Evolutionary conservation across 805 yeast genomes (phyloP).

Genomic region (Kazachstania martiniae): DNA sequence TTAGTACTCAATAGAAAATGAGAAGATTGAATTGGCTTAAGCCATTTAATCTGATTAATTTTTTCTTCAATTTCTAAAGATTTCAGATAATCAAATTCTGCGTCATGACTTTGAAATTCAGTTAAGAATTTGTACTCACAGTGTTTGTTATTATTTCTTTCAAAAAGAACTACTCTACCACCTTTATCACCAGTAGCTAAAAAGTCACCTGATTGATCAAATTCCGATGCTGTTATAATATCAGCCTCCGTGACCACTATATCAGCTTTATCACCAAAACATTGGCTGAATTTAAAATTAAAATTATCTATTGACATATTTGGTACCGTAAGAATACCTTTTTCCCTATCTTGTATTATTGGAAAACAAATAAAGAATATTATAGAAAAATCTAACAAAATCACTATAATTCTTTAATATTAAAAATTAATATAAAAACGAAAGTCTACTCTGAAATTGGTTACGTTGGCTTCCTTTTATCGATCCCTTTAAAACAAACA

Average conservation of each 20-base stretch:
- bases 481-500: too few relatives aligned
- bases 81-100: constrained; percentile 94
- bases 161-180: constrained; percentile 93
- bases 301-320: constrained; percentile 27
- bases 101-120: constrained; percentile 96
- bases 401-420: too few relatives aligned
- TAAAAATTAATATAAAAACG: neutral
- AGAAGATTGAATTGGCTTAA: constrained; percentile 74
- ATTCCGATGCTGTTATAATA: constrained; percentile 92
- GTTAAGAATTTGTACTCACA: constrained; percentile 95
- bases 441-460: neutral
- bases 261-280: constrained; percentile 98
- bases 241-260: constrained; percentile 96
- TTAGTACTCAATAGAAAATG: constrained; percentile 84
- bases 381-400: too few relatives aligned
- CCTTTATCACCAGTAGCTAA: constrained; percentile 98
- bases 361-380: too few relatives aligned
- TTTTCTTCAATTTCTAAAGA: constrained; percentile 96
- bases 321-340: neutral
- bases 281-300: constrained; percentile 73
- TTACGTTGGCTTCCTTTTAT: too few relatives aligned
- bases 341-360: too few relatives aligned
- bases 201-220: constrained; percentile 88
- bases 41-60: constrained; percentile 96
- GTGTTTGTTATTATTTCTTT: constrained; percentile 62